These are phyloP conservation scores for Penicillium sclerotigenum DNA, from an alignment of 2,329 filamentous ascomycete genomes.

Conservation along the genomic window DNA sequence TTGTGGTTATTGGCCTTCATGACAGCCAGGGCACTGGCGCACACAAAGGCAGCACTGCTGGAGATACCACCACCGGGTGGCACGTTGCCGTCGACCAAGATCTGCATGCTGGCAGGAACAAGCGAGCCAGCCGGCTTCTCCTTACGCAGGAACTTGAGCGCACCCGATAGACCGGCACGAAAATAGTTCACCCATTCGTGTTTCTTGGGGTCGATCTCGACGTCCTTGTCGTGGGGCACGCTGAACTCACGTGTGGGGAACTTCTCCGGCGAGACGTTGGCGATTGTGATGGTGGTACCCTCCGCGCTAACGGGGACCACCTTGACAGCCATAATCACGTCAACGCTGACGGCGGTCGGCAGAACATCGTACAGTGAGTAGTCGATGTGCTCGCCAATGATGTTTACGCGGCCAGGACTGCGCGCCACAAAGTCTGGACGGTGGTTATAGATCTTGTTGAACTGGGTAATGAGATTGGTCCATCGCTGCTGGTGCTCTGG, in stretches of 20 bases:
- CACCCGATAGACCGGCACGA: slow-evolving; percentile 82
- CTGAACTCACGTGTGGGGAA: slow-evolving; percentile 75
- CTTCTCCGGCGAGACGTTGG: slow-evolving; percentile 72
- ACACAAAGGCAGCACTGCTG: slow-evolving; percentile 91
- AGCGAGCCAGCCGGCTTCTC: slow-evolving; percentile 62
- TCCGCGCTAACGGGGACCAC: slow-evolving; percentile 42
- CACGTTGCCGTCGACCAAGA: slow-evolving; percentile 87
- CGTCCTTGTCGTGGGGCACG: slow-evolving; percentile 58
- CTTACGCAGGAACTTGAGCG: slow-evolving; percentile 68
- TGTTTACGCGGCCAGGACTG: slow-evolving; percentile 92
- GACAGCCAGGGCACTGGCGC: slow-evolving; percentile 81
- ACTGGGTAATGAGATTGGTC: slow-evolving; percentile 68
- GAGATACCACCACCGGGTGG: slow-evolving; percentile 89
- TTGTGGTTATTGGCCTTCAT: slow-evolving; percentile 79
- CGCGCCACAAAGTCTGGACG: slow-evolving; percentile 77
- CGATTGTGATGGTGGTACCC: slow-evolving; percentile 67
- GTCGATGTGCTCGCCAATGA: slow-evolving; percentile 99
- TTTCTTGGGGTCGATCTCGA: slow-evolving; percentile 79
- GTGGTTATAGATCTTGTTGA: slow-evolving; percentile 67
- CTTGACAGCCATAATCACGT: slow-evolving; percentile 80
- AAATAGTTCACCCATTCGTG: slow-evolving; percentile 99
- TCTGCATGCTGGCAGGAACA: slow-evolving; percentile 72
- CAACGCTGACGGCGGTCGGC: slow-evolving; percentile 90
- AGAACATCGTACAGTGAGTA: slow-evolving; percentile 96
- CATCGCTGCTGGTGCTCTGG: slow-evolving; percentile 69